Evolutionary conservation across 495 filamentous ascomycete genomes (phyloP), one percentile per base, ranked within the genome.

Genomic region (Xylaria sp.): DNA sequence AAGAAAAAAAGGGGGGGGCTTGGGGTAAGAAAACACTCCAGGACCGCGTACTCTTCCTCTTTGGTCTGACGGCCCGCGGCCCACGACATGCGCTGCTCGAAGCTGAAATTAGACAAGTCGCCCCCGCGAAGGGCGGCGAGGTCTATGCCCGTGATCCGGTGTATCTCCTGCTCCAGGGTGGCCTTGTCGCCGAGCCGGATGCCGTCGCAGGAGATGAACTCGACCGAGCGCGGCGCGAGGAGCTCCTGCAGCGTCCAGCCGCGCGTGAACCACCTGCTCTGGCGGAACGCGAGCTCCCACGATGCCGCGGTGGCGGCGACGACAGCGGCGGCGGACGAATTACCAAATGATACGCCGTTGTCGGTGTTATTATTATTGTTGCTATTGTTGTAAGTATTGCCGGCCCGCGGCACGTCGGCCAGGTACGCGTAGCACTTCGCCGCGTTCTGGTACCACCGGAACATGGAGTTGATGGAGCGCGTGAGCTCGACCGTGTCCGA

Each of bases 71-170:
- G 29, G 12, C 26, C 26, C 19, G 15, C 26, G 6, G 29, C 26
- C 53, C 53, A 57, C 53, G 53, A 57, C 53, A 57, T 57, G 26
- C 53, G 53, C 15, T 57, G 5, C 14, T 57, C 53, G 53, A 57
- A 57, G 53, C 53, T 57, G 53, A 57, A 57, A 6, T 4, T 19
- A 7, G 53, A 57, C 53, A 33, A 15, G 33, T 33, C 26, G 53
- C 19, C 33, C 14, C 53, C 53, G 53, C 26, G 26, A 15, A 57
- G 53, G 21, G 53, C 53, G 11, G 12, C 53, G 53, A 29, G 53
- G 53, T 57, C 29, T 26, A 33, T 57, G 29, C 26, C 29, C 26
- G 53, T 57, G 24, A 57, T 57, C 53, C 33, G 29, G 53, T 57
- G 53, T 31, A 57, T 57, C 53, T 29, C 53, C 3, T 15, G 24